A percentile compares a stretch with the other conserved stretches of the same genome.
These are phyloP conservation scores for Diaporthe sp. DNA, from an alignment of 2,329 filamentous ascomycete genomes.

Conservation along the genomic window DNA sequence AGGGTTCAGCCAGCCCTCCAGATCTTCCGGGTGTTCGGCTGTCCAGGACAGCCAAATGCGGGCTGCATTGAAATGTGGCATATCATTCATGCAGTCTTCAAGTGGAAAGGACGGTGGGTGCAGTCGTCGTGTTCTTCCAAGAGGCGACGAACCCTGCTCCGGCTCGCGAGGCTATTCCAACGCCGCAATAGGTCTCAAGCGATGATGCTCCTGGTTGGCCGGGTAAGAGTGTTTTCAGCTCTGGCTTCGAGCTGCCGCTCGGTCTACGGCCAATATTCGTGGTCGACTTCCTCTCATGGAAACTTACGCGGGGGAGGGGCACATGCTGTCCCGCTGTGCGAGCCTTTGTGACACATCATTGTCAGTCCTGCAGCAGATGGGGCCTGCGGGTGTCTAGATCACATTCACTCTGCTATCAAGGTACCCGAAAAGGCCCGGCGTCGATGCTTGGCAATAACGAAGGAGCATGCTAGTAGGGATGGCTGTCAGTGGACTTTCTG, in stretches of 20 bases:
- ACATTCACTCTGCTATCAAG: neutral
- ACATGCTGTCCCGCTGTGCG: neutral
- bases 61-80: neutral
- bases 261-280: neutral
- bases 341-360: slow-evolving; percentile 11
- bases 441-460: slow-evolving; percentile 12
- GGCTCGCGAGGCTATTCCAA: neutral
- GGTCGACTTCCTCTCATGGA: neutral
- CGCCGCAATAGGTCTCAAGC: neutral
- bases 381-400: neutral
- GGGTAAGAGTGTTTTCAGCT: neutral
- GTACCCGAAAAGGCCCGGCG: slow-evolving; percentile 11
- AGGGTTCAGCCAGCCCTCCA: neutral
- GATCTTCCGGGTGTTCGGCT: neutral
- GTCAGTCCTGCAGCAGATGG: neutral
- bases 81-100: neutral
- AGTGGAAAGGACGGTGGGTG: neutral
- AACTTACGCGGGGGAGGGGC: neutral
- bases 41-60: neutral
- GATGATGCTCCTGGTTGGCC: neutral
- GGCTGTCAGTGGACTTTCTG: neutral
- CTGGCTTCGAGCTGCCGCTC: neutral
- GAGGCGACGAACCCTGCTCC: neutral
- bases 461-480: slow-evolving; percentile 28
- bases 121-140: neutral